Base-by-base conservation (phyloP, 305 asterid species). In the Lippia alba region DNA sequence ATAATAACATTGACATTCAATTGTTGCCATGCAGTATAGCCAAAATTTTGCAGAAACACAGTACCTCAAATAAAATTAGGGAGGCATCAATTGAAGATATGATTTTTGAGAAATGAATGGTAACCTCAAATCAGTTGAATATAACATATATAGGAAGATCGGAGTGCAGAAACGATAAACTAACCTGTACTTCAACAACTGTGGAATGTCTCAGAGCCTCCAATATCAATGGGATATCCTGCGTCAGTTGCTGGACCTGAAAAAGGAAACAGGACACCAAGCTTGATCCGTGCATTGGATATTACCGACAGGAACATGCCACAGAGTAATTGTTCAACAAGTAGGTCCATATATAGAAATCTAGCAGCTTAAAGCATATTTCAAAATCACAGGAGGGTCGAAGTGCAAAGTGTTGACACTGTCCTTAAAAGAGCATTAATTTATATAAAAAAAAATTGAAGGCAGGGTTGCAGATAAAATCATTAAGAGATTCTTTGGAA, bases 121-220 rank as follows among this genome's bases (percentile, higher is more conserved):
- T 12, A 40, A 56, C 4, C 19, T 18, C 24, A 33, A 36, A 40
- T 55, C 32, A 51, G 57, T 57, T 50, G 17, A 51, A 46, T 59
- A 64, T 11, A 56, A 15, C 58, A 54, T 34, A 3, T 57, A 58
- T 58, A 32, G 14, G 61, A 56, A 49, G 41, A 60, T 59, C 20
- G 32, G 16, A 59, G 53, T 50, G 65, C 44, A 50, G 20, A 30
- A 64, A 58, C 12, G 44, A 73, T 46, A 61, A 15, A 69, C 68
- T 82, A 14, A 87, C 97, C 92, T 91, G 90, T 17, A 89, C 77
- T 87, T 91, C 96, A 66, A 91, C 92, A 44, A 86, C 72, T 7
- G 73, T 16, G 24, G 97, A 89, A 70, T 72, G 64, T 77, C 81
- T 83, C 79, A 91, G 61, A 30, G 92, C 81, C 63, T 91, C 96